Conservation (phyloP, 2,329 filamentous ascomycete species). For the Fusarium ambrosium region DNA sequence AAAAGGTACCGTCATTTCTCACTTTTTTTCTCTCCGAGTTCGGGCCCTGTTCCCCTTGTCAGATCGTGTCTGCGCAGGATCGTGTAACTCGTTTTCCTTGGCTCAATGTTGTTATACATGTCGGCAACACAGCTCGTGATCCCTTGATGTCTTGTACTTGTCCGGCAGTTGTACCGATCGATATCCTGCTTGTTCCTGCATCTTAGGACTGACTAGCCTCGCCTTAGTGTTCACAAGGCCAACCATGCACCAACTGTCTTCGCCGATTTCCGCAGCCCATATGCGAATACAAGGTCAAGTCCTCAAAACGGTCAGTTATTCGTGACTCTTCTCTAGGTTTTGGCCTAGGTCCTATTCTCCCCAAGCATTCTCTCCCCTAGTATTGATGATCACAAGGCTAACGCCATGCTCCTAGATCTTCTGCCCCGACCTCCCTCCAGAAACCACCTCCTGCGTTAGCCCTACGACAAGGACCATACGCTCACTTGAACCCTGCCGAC, state of each 20-base stretch:
- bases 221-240: conserved; percentile 65
- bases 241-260: conserved; percentile 67
- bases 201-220: conserved; percentile 14
- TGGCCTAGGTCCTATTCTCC: neutral
- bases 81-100: neutral
- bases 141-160: neutral
- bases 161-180: neutral
- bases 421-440: conserved; percentile 12
- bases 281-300: conserved; percentile 61
- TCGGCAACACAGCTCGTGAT: neutral
- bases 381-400: conserved; percentile 11
- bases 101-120: neutral
- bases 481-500: conserved; percentile 53
- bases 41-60: neutral
- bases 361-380: too few species aligned
- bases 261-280: conserved; percentile 65
- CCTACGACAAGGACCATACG: conserved; percentile 48
- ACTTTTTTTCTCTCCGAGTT: neutral
- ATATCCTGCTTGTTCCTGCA: neutral
- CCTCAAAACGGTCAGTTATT: conserved; percentile 37
- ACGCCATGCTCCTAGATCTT: conserved; percentile 17
- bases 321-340: neutral
- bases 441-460: conserved; percentile 38
- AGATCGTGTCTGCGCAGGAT: neutral
- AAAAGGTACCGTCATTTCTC: conserved; percentile 56